Percentiles rank a stretch among this genome's conserved stretches.
Conservation (phyloP, 345 rosid genomes). For the Brassica cretica region DNA sequence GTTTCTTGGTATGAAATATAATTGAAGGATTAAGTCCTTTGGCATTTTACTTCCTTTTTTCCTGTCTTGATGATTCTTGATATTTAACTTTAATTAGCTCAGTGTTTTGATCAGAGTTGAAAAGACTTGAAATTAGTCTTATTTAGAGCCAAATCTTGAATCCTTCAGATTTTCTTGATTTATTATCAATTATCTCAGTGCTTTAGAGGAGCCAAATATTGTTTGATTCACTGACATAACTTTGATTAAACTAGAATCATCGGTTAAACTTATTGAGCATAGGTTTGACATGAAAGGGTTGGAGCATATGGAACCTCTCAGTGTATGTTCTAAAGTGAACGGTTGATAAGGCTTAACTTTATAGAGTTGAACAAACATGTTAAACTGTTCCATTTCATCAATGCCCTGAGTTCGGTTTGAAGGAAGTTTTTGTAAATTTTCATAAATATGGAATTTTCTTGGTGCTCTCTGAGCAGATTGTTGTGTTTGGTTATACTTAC, state of each 20-base stretch:
- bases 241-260: not conserved
- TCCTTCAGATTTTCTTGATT: slow-evolving; percentile 1
- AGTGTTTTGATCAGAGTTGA: not conserved
- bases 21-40: not conserved
- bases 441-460: not conserved
- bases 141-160: not conserved
- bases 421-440: not conserved
- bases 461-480: not conserved
- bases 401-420: not conserved
- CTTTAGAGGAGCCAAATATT: not conserved
- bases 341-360: not conserved
- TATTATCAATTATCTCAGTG: not conserved
- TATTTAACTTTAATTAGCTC: not conserved
- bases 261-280: not conserved
- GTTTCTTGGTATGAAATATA: not conserved
- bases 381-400: not conserved
- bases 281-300: slow-evolving; percentile 9
- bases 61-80: not conserved
- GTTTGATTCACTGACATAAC: not conserved
- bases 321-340: too few species aligned
- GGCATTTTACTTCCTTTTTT: not conserved
- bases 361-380: not conserved
- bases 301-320: not conserved
- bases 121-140: not conserved
- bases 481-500: not conserved